phyloP scores from a whole-genome alignment of 106 monocot genomes.

The Dioscorea alata region DNA sequence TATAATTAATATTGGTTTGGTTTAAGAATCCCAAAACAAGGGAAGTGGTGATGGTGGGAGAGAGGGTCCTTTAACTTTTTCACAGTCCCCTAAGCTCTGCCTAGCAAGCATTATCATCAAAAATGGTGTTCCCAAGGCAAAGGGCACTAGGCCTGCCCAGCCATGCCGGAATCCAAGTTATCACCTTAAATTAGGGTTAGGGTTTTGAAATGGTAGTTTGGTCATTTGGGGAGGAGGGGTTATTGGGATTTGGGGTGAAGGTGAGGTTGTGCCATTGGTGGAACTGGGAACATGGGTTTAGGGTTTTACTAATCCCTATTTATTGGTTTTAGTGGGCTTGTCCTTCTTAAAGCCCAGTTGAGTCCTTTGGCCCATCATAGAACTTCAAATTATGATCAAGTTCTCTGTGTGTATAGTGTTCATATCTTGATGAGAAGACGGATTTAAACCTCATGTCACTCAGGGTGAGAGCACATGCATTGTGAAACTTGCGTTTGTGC shows the following conservation, averaged over 20 bases:
- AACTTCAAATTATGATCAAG: not conserved
- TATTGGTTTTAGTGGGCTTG: not conserved
- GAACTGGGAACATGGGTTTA: not conserved
- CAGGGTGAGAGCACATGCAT: no score
- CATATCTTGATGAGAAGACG: no score
- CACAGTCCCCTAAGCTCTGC: slow-evolving; percentile 16
- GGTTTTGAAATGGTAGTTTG: not conserved
- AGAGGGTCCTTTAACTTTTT: slow-evolving; percentile 15
- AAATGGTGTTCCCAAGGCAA: slow-evolving; percentile 16
- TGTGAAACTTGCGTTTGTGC: no score
- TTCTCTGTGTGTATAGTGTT: no score
- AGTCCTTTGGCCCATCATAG: not conserved
- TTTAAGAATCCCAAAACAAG: not conserved
- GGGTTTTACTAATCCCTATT: slow-evolving; percentile 7
- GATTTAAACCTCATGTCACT: no score
- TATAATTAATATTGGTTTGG: not conserved
- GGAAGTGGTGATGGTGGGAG: not conserved
- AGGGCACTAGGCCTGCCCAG: not conserved
- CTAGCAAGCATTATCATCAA: slow-evolving; percentile 16
- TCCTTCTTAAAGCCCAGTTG: not conserved
- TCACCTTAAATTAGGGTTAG: not conserved
- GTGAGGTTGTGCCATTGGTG: not conserved
- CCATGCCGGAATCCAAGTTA: not conserved
- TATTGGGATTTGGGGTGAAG: slow-evolving; percentile 2
- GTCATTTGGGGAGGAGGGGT: not conserved